Percentiles rank a stretch among this genome's conserved stretches.
Evolutionary conservation across 768 basidiomycete species (phyloP).

Genomic region (Leccinellum albellum): DNA sequence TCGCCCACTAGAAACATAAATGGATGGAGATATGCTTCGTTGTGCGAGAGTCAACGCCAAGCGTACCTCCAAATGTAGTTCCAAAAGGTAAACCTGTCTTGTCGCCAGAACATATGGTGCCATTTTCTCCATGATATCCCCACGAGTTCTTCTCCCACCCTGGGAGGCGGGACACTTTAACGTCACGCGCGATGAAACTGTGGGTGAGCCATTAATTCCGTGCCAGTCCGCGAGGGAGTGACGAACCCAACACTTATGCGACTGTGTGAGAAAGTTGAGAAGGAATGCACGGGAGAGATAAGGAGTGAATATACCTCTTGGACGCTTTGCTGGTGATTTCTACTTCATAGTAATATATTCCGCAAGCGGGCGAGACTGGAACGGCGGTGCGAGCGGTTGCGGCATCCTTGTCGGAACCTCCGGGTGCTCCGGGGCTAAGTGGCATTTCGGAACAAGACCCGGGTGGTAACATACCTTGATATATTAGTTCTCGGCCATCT

Average conservation of each 20-base stretch:
- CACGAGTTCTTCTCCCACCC: constrained; percentile 85
- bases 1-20: constrained; percentile 61
- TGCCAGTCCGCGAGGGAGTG: neutral
- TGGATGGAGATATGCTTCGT: neutral
- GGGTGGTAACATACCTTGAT: constrained; percentile 48
- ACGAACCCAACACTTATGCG: constrained; percentile 80
- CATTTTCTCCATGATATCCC: constrained; percentile 94
- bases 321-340: constrained; percentile 74
- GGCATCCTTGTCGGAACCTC: constrained; percentile 73
- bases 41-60: neutral
- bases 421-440: constrained; percentile 38
- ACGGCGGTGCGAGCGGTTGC: constrained; percentile 76
- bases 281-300: constrained; percentile 1
- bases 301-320: constrained; percentile 57
- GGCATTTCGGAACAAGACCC: neutral
- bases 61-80: constrained; percentile 76
- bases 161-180: constrained; percentile 71
- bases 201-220: constrained; percentile 9
- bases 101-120: constrained; percentile 70
- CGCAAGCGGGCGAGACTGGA: constrained; percentile 80
- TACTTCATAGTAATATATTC: constrained; percentile 94
- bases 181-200: constrained; percentile 66
- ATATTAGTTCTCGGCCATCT: constrained; percentile 73
- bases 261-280: constrained; percentile 35
- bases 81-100: constrained; percentile 72